Evolutionary conservation across 768 basidiomycete genomes (phyloP).

Genomic region (Psilocybe tampanensis): DNA sequence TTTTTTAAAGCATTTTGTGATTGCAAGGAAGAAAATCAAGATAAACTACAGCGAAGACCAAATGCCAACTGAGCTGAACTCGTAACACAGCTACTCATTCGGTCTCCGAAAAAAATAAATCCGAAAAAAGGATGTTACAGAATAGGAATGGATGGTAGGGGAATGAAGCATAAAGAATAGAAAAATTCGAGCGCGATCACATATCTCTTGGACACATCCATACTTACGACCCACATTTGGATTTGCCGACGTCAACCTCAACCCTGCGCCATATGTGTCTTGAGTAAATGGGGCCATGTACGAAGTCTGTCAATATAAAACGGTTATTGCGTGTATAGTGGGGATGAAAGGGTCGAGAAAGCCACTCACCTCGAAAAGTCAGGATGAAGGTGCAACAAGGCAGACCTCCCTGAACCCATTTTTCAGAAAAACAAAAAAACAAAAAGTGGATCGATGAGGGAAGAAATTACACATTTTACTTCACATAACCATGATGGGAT

Average conservation of each 20-base stretch:
- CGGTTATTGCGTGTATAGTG: not conserved
- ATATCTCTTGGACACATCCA: not conserved
- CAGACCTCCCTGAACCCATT: conserved; percentile 12
- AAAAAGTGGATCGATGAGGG: conserved; percentile 4
- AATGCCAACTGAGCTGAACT: not conserved
- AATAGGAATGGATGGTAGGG: not conserved
- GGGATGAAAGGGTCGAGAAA: not conserved
- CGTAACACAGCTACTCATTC: not conserved
- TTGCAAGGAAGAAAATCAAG: not conserved
- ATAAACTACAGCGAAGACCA: not conserved
- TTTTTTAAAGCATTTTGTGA: not conserved
- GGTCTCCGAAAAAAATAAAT: not conserved
- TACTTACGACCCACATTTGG: not conserved
- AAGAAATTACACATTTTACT: conserved; percentile 21
- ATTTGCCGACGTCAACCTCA: too few species aligned
- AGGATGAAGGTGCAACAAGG: conserved; percentile 7
- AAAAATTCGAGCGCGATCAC: not conserved
- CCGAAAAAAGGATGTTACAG: not conserved
- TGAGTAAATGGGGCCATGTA: not conserved
- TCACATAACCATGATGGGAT: conserved; percentile 6
- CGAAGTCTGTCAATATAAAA: conserved; percentile 7
- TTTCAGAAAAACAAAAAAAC: conserved; percentile 17
- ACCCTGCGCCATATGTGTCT: not conserved
- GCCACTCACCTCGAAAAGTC: conserved; percentile 16
- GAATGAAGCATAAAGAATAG: not conserved